These are phyloP conservation scores for Alternaria atra DNA, from an alignment of 2,329 filamentous ascomycete genomes.

Conservation along the genomic window DNA sequence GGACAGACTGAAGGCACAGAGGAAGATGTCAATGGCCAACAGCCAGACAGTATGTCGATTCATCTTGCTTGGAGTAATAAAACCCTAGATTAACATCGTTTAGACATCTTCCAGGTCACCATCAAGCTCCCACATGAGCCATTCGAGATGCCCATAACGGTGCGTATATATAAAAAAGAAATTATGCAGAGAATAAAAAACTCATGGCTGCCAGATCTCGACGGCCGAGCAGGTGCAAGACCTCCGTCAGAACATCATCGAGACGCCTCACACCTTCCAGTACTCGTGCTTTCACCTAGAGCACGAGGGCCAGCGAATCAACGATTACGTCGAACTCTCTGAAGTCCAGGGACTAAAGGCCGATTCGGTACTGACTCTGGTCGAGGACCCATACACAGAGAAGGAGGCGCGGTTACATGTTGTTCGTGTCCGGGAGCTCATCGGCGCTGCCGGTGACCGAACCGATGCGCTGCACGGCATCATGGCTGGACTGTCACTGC, in stretches of 20 bases:
- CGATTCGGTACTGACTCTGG: slow-evolving; percentile 79
- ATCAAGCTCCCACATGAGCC: slow-evolving; percentile 84
- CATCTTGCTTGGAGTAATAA: not conserved
- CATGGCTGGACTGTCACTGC: slow-evolving; percentile 83
- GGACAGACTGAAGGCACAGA: slow-evolving; percentile 32
- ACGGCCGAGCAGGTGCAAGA: slow-evolving; percentile 97
- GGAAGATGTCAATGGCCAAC: slow-evolving; percentile 39
- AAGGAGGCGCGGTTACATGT: slow-evolving; percentile 97
- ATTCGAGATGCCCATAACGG: slow-evolving; percentile 84
- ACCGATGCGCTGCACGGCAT: slow-evolving; percentile 88
- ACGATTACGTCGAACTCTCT: slow-evolving; percentile 91
- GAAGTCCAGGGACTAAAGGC: slow-evolving; percentile 82
- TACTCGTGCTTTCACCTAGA: slow-evolving; percentile 99
- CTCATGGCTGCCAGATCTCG: slow-evolving; percentile 70
- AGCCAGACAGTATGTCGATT: slow-evolving; percentile 42
- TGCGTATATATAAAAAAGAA: slow-evolving; percentile 51
- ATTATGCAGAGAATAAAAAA: not conserved
- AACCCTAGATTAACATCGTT: not conserved
- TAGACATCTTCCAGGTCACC: slow-evolving; percentile 73
- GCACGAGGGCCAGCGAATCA: slow-evolving; percentile 86
- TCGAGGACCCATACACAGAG: slow-evolving; percentile 97
- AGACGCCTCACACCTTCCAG: slow-evolving; percentile 90
- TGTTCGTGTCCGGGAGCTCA: slow-evolving; percentile 87
- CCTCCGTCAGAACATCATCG: slow-evolving; percentile 94
- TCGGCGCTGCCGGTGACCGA: slow-evolving; percentile 89